These are phyloP conservation scores for Ramaria sp. DNA, from an alignment of 768 basidiomycete species.

Conservation along the genomic window DNA sequence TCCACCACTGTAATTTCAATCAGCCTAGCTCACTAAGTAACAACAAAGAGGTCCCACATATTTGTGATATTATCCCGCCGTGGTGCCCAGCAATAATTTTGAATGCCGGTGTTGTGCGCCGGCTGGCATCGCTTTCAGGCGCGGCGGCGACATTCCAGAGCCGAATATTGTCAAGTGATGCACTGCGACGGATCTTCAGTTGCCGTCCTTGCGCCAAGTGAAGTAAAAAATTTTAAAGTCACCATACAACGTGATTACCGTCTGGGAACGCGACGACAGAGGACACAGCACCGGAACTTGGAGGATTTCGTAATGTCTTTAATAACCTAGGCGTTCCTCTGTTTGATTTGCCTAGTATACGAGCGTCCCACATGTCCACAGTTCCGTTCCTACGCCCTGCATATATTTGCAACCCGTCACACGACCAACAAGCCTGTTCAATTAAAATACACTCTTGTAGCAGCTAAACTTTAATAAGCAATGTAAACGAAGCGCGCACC, in stretches of 20 bases:
- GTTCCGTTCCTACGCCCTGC: conserved; percentile 86
- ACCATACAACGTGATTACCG: conserved; percentile 87
- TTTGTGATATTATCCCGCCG: conserved; percentile 86
- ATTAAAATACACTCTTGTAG: background rate
- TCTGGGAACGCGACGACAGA: conserved; percentile 90
- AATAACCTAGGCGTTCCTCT: conserved; percentile 62
- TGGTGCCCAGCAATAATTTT: conserved; percentile 95
- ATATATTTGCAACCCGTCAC: conserved; percentile 78
- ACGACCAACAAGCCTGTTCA: conserved; percentile 87
- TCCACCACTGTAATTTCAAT: conserved; percentile 58
- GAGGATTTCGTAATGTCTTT: conserved; percentile 76
- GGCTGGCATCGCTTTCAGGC: conserved; percentile 50
- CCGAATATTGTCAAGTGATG: conserved; percentile 86
- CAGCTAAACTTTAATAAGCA: conserved; percentile 1
- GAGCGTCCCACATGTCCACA: conserved; percentile 90
- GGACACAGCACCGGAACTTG: conserved; percentile 84
- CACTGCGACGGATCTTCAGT: conserved; percentile 32
- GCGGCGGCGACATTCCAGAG: conserved; percentile 87
- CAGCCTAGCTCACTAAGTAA: background rate
- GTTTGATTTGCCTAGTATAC: conserved; percentile 58
- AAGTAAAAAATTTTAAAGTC: conserved; percentile 20
- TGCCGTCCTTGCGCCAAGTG: conserved; percentile 6
- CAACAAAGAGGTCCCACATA: conserved; percentile 49
- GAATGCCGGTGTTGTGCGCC: conserved; percentile 55
- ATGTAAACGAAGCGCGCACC: conserved; percentile 33